phyloP scores from a whole-genome alignment of 371 early-diverging fungal species.

The Fennellomyces sp. region DNA sequence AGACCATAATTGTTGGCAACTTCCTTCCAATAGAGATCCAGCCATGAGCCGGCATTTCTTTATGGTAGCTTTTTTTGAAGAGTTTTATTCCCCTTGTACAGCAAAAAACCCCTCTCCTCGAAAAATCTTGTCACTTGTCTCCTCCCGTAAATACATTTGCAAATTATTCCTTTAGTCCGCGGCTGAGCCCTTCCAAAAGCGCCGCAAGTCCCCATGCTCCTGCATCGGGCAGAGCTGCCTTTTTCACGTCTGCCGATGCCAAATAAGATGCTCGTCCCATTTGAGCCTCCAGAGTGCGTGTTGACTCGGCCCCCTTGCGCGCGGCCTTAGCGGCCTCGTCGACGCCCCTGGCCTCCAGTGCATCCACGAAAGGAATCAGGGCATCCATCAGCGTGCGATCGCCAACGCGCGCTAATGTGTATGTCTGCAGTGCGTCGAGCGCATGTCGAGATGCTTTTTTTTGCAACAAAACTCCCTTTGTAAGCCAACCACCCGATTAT shows the following conservation, averaged over 20 bases:
- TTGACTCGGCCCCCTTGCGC: slow-evolving; percentile 57
- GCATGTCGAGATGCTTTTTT: slow-evolving; percentile 47
- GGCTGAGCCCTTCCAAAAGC: slow-evolving; percentile 47
- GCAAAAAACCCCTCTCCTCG: not conserved
- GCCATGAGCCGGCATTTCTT: not conserved
- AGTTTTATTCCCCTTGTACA: not conserved
- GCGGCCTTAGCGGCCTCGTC: slow-evolving; percentile 60
- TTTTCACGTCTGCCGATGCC: slow-evolving; percentile 48
- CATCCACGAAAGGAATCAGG: slow-evolving; percentile 68
- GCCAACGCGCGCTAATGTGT: slow-evolving; percentile 76
- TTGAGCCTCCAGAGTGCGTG: slow-evolving; percentile 59
- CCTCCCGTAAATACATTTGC: not conserved
- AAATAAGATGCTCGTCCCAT: slow-evolving; percentile 78
- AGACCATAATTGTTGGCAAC: slow-evolving; percentile 75
- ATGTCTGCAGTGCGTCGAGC: slow-evolving; percentile 61
- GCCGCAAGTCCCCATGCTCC: slow-evolving; percentile 70
- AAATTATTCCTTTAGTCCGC: not conserved
- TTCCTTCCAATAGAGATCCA: slow-evolving; percentile 67
- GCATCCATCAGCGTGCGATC: slow-evolving; percentile 84
- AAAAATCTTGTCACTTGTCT: not conserved
- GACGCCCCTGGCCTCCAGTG: slow-evolving; percentile 32
- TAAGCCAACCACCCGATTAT: not conserved
- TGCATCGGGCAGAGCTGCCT: slow-evolving; percentile 61
- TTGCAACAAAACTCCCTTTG: too few relatives aligned
- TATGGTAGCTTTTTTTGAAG: not conserved